Percentiles rank a stretch among this genome's conserved stretches.
These are phyloP conservation scores for Pulveroboletus sp. DNA, from an alignment of 768 basidiomycete genomes.

Conservation along the genomic window DNA sequence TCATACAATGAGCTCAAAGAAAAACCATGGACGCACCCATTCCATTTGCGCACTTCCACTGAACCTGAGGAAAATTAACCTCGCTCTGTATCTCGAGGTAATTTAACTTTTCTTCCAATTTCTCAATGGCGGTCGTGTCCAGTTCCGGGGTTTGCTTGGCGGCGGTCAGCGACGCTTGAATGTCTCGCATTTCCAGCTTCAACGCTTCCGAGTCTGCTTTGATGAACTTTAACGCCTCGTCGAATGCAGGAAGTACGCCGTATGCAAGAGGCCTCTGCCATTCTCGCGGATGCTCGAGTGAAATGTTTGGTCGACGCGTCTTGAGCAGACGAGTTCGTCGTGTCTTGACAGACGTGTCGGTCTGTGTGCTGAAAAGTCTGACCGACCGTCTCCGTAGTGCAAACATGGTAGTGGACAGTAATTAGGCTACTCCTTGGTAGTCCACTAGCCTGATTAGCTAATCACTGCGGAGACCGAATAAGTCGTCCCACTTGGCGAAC, in stretches of 20 bases:
- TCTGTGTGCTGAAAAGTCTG: constrained; percentile 8
- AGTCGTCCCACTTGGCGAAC: background rate
- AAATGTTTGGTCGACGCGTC: constrained; percentile 50
- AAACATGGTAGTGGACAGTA: background rate
- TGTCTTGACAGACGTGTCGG: constrained; percentile 2
- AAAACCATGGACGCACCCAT: constrained; percentile 53
- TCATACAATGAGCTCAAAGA: background rate
- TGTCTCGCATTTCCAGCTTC: constrained; percentile 29
- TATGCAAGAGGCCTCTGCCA: constrained; percentile 63
- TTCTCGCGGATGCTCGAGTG: constrained; percentile 47
- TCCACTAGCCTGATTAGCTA: constrained; percentile 1
- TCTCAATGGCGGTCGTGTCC: constrained; percentile 39
- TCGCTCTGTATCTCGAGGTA: constrained; percentile 78
- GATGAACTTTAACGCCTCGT: constrained; percentile 77
- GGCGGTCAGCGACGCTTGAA: constrained; percentile 17
- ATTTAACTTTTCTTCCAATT: constrained; percentile 46
- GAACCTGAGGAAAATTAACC: constrained; percentile 77
- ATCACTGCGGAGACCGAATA: constrained; percentile 23
- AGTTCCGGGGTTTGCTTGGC: constrained; percentile 24
- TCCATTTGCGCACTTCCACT: constrained; percentile 79
- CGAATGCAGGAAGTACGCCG: constrained; percentile 76
- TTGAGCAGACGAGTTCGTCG: constrained; percentile 18
- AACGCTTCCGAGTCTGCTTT: constrained; percentile 54
- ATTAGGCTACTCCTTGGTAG: too few species aligned
- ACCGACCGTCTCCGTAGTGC: constrained; percentile 9